Percentiles rank a stretch among this genome's conserved stretches.
Evolutionary conservation across 208 protist genomes (phyloP).

Genomic region (Leishmania tarentolae): DNA sequence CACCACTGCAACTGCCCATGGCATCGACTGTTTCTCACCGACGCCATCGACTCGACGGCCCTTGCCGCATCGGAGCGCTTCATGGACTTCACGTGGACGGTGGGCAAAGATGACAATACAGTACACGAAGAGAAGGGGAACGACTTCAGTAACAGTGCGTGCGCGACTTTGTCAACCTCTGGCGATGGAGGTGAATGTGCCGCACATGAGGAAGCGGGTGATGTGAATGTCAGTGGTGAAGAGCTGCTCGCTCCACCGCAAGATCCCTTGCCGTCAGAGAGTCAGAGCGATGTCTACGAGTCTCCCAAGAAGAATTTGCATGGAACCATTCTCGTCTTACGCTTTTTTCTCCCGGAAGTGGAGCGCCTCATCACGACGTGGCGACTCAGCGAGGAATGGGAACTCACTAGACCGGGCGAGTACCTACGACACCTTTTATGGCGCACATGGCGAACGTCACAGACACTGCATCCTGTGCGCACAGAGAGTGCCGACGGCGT

Average conservation of each 20-base stretch:
- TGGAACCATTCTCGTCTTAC: constrained; percentile 25
- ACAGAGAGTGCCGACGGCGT: constrained; percentile 24
- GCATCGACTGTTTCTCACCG: constrained; percentile 23
- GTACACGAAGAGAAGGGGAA: not conserved
- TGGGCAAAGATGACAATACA: not conserved
- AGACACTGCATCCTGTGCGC: constrained; percentile 28
- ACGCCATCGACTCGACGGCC: constrained; percentile 24
- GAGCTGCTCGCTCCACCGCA: not conserved
- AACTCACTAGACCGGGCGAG: constrained; percentile 19
- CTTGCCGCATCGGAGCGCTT: constrained; percentile 23
- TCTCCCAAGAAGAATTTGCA: not conserved
- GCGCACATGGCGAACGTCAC: constrained; percentile 21
- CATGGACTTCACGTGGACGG: constrained; percentile 33
- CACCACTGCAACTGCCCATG: constrained; percentile 27
- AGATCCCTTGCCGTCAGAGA: not conserved
- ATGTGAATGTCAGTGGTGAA: not conserved
- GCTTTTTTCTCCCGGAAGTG: constrained; percentile 53
- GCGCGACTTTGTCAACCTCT: not conserved
- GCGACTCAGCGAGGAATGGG: constrained; percentile 50
- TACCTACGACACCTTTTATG: constrained; percentile 54
- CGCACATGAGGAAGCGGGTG: not conserved
- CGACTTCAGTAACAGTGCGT: not conserved
- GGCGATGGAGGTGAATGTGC: not conserved
- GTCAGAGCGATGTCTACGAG: not conserved
- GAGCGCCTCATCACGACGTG: constrained; percentile 50